Evolutionary conservation across 2,329 filamentous ascomycete species (phyloP), one percentile per base, ranked within the genome.

Genomic region (Neofusicoccum laricinum): DNA sequence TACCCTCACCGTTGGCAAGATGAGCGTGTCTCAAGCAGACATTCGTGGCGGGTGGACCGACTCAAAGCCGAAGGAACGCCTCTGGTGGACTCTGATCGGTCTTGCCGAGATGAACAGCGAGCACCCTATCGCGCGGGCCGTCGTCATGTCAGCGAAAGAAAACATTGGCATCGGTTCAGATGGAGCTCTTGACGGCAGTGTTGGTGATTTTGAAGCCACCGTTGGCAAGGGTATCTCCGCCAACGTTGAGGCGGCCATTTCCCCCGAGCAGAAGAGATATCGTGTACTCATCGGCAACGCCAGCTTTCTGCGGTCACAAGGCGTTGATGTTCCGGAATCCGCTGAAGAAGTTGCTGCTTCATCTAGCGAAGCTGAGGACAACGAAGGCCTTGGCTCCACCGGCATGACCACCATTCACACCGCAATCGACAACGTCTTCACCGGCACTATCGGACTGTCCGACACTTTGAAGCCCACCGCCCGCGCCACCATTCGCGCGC

Each of bases 21-120:
- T 99, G 93, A 96, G 86, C 67, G 93, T 98, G 17, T 90, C 92
- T 7, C 87, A 88, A 65, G 82, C 85, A 21, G 87, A 86, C 57
- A 82, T 94, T 40, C 85, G 86, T 36, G 79, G 86, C 7, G 77
- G 82, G 2, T 98, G 94, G 94, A 82, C 85, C 48, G 83, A 84
- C 25, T 88, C 83, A 64, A 86, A 90, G 36, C 86, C 85, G 82
- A 86, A 87, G 64, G 87, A 85, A 66, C 87, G 87, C 38, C 83
- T 96, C 3, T 99, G 94, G 94, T 99, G 95, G 95, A 88, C 91
- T n/a, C 85, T 97, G 66, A 88, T 99, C 64, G 95, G 93, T 49
- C 88, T 98, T n/a, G 90, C 94, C 0, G 95, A 99, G 79, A 93
- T 93, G 86, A 91, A 92, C 68, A 97, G 92, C 72, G 95, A 99